Base-by-base conservation (phyloP, 495 filamentous ascomycete genomes). In the Thermothielavioides terrestris region DNA sequence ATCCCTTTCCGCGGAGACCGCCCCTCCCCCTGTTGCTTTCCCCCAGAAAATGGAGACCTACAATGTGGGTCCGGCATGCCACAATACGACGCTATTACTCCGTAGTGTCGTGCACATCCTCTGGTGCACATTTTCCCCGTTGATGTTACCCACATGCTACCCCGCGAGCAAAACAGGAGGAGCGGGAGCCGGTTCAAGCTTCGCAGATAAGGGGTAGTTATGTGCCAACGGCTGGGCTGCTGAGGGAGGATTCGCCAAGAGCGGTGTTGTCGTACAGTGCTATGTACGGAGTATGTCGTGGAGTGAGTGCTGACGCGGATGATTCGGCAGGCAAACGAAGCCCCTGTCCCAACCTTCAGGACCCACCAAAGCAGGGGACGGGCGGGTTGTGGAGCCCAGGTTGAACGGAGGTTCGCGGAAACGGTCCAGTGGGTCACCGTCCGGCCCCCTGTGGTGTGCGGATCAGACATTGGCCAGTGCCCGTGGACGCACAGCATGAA, bases 331-430 rank as follows among this genome's bases (percentile, higher is more conserved):
- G 21, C 34, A 47, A 38, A 15, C 23, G 3, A 9, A 12, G 4
- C 9, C 22, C 11, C n/a, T 15, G 3, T 15, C 11, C 15, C 2
- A n/a, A n/a, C n/a, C n/a, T n/a, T n/a, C 15, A 28, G 1, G n/a
- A 22, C 21, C 37, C n/a, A n/a, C n/a, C n/a, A 11, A 14, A 36
- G 17, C 25, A 39, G 21, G 36, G 23, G 27, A 18, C 11, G 27
- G 46, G 20, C 31, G 32, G 43, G 21, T 26, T 36, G 43, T 36
- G 43, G 43, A 12, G 6, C 20, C 22, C 9, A 27, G 2, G 18
- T 15, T 20, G 36, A 49, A 49, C 46, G 46, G 46, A 49, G 46
- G 28, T 32, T 49, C 28, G 27, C 41, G 46, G 46, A 49, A 49
- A 49, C 46, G 46, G 46, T 49, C 36, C 18, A 34, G 47, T 28